Percentiles rank a stretch among this genome's conserved stretches.
phyloP scores from a whole-genome alignment of 441 rosid genomes.

The Bruguiera hainesii region DNA sequence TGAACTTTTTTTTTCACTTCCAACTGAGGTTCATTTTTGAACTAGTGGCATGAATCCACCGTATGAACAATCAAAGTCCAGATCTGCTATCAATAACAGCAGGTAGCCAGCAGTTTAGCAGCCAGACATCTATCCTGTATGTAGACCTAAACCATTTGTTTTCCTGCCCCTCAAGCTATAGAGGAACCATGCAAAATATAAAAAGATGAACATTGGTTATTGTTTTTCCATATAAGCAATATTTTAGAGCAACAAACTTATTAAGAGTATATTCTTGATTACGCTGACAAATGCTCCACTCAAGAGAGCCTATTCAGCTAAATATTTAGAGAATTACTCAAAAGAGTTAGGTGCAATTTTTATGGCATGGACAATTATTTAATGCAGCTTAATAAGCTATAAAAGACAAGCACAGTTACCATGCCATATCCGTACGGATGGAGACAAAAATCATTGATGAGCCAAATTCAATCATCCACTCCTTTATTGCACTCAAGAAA shows the following conservation, averaged over 20 bases:
- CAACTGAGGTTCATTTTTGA: too few species aligned
- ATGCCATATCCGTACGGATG: conserved; percentile 73
- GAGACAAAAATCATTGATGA: conserved; percentile 49
- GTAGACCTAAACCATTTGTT: too few species aligned
- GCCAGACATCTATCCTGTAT: too few species aligned
- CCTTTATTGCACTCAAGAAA: conserved; percentile 70
- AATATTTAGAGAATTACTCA: conserved; percentile 1
- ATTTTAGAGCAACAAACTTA: neutral
- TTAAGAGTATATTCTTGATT: neutral
- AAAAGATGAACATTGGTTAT: neutral
- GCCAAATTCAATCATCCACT: conserved; percentile 81
- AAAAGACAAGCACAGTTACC: conserved; percentile 37
- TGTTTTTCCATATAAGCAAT: neutral
- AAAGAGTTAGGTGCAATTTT: neutral
- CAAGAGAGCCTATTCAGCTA: neutral
- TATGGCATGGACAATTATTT: neutral
- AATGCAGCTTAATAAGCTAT: conserved; percentile 1
- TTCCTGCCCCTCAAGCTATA: too few species aligned
- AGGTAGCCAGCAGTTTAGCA: too few species aligned
- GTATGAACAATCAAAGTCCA: too few species aligned
- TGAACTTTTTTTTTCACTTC: too few species aligned
- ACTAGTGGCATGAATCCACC: too few species aligned
- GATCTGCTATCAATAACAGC: too few species aligned
- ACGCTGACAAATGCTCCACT: neutral
- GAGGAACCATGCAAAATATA: too few species aligned